Evolutionary conservation across 495 filamentous ascomycete species (phyloP).

Genomic region (Rhypophila decipiens): DNA sequence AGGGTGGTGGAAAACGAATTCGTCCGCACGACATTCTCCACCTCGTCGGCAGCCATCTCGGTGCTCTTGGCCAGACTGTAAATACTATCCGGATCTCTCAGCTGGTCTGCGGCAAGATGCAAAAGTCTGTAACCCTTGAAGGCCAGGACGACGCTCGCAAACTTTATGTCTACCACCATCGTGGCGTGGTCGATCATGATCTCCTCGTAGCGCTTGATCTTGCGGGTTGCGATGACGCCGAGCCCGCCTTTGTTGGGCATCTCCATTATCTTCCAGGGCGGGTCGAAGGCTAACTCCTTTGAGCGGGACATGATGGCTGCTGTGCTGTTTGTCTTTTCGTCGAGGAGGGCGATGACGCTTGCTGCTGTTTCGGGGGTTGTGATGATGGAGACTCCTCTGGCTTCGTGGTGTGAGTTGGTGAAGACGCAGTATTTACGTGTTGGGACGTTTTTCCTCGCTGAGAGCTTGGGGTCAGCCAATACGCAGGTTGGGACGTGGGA

Average conservation of each 20-base stretch:
- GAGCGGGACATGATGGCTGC: not conserved
- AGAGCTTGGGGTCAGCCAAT: too few relatives aligned
- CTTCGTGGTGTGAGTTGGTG: slow-evolving; percentile 30
- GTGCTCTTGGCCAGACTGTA: slow-evolving; percentile 26
- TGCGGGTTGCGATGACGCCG: slow-evolving; percentile 28
- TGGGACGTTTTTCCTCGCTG: too few relatives aligned
- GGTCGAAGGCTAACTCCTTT: not conserved
- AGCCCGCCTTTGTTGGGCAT: slow-evolving; percentile 34
- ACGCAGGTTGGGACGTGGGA: not conserved
- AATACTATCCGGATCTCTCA: slow-evolving; percentile 25
- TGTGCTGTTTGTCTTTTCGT: too few relatives aligned
- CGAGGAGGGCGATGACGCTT: slow-evolving; percentile 15
- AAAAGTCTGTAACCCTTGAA: slow-evolving; percentile 24
- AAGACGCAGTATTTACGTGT: slow-evolving; percentile 35
- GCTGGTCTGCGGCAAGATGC: slow-evolving; percentile 26
- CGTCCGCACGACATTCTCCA: slow-evolving; percentile 36
- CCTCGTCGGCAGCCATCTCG: slow-evolving; percentile 21
- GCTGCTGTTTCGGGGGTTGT: slow-evolving; percentile 29
- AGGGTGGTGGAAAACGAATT: slow-evolving; percentile 31
- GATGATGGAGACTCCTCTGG: slow-evolving; percentile 28
- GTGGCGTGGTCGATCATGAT: slow-evolving; percentile 34
- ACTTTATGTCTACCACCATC: slow-evolving; percentile 26
- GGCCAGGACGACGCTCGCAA: slow-evolving; percentile 24
- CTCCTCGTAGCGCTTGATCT: slow-evolving; percentile 22
- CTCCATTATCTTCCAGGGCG: slow-evolving; percentile 23